Conservation (phyloP, 305 asterid genomes). For the Andrographis paniculata region DNA sequence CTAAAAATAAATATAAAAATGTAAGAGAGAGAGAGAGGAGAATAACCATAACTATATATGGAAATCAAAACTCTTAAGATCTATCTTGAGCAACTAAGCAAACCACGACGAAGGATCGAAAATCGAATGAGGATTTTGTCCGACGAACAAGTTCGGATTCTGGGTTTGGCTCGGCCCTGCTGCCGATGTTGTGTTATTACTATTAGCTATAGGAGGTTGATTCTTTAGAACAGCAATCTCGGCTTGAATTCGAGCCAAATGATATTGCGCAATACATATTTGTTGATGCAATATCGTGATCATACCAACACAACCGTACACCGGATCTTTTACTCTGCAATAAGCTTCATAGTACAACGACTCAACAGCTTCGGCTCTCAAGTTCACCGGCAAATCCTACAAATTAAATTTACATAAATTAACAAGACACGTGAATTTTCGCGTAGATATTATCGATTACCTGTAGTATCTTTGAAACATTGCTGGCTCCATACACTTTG, state of each 20-base stretch:
- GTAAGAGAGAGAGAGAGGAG: too few species aligned
- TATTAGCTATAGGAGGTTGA: too few species aligned
- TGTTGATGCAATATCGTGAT: slow-evolving; percentile 41
- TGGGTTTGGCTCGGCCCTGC: too few species aligned
- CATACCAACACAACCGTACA: slow-evolving; percentile 63
- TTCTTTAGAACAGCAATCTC: slow-evolving; percentile 24
- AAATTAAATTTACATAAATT: background rate
- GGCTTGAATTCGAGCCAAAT: slow-evolving; percentile 46
- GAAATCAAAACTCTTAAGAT: too few species aligned
- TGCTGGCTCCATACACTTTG: slow-evolving; percentile 78
- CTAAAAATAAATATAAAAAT: too few species aligned
- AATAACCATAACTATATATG: too few species aligned
- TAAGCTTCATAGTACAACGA: slow-evolving; percentile 56
- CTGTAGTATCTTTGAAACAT: slow-evolving; percentile 57
- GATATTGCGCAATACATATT: slow-evolving; percentile 31
- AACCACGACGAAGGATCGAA: too few species aligned
- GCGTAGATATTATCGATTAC: slow-evolving; percentile 18
- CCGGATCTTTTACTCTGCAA: slow-evolving; percentile 50
- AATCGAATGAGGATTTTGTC: too few species aligned
- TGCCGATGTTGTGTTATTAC: too few species aligned
- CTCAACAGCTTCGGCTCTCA: slow-evolving; percentile 49
- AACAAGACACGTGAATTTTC: background rate
- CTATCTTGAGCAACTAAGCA: too few species aligned
- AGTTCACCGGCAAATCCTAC: slow-evolving; percentile 48
- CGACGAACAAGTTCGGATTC: too few species aligned